Evolutionary conservation across 306 rosid genomes (phyloP), one percentile per base, ranked within the genome.

Genomic region (Clitoria ternatea): DNA sequence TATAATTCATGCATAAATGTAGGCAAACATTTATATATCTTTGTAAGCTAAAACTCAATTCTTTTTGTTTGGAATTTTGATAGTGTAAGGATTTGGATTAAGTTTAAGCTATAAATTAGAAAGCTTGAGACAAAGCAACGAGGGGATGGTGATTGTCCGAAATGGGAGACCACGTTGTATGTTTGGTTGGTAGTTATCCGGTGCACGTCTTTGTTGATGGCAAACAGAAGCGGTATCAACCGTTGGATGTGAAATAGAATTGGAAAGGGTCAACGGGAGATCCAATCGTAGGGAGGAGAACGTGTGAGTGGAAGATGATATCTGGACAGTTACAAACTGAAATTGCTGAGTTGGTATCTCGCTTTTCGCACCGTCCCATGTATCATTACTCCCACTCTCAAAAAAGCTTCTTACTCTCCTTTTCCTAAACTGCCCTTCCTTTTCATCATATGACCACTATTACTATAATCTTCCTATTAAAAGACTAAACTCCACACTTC

Each of bases 331-430:
- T 83, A 77, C 73, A 45, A 82, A 77, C 79, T 50, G 82, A 78
- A 65, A n/a, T n/a, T 59, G 83, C 76, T 70, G 70, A 71, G 88
- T 79, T 82, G 87, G 83, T 30, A 50, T 23, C 19, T 78, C 64
- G 53, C 68, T 74, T 81, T 83, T 81, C 14, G 80, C 84, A 70
- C 78, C 81, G 65, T 79, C 88, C 78, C 74, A 75, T 60, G 81
- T 66, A 82, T 82, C 44, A 87, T 85, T 78, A 78, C 83, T 4
- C 60, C 73, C 89, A 80, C 85, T 5, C 23, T 22, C 33, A 40
- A n/a, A n/a, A n/a, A n/a, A n/a, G n/a, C n/a, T n/a, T n/a, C n/a
- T n/a, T n/a, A n/a, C n/a, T n/a, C n/a, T n/a, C n/a, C n/a, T n/a
- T n/a, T n/a, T n/a, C n/a, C n/a, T n/a, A n/a, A n/a, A n/a, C n/a